phyloP scores from a whole-genome alignment of 257 asterid species.

The Solanum etuberosum region DNA sequence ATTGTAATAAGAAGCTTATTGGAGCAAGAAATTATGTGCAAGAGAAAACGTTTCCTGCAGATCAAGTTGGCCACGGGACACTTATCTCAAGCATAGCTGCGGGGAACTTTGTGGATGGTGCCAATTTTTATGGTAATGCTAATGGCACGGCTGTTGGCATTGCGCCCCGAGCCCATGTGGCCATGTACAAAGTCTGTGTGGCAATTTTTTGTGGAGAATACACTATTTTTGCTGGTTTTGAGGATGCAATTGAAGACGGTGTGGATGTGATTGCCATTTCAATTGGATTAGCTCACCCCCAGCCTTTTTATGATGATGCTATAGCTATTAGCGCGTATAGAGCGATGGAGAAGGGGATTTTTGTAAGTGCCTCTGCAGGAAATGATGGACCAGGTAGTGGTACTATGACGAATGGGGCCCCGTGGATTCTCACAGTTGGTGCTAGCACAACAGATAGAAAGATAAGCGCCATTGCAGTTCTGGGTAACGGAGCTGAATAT shows the following conservation, averaged over 20 bases:
- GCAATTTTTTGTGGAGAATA: not conserved
- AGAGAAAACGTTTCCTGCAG: not conserved
- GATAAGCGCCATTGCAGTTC: not conserved
- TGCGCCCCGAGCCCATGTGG: not conserved
- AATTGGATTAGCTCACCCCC: not conserved
- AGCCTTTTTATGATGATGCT: not conserved
- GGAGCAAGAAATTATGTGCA: not conserved
- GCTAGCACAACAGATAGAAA: constrained; percentile 1
- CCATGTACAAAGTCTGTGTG: not conserved
- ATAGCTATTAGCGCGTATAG: not conserved
- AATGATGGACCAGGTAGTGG: not conserved
- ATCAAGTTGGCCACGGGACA: not conserved
- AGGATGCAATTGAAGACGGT: not conserved
- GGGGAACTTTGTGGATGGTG: not conserved
- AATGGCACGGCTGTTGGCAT: not conserved
- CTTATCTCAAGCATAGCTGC: not conserved
- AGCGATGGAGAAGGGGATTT: not conserved
- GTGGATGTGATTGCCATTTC: not conserved
- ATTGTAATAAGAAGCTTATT: constrained; percentile 2
- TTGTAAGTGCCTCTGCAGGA: not conserved
- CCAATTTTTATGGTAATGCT: not conserved
- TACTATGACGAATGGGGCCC: not conserved
- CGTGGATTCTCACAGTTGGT: constrained; percentile 2
- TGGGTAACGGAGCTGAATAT: not conserved
- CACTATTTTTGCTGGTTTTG: not conserved